Conservation (phyloP, 352 stramenopile genomes). For the Pythium oligandrum region DNA sequence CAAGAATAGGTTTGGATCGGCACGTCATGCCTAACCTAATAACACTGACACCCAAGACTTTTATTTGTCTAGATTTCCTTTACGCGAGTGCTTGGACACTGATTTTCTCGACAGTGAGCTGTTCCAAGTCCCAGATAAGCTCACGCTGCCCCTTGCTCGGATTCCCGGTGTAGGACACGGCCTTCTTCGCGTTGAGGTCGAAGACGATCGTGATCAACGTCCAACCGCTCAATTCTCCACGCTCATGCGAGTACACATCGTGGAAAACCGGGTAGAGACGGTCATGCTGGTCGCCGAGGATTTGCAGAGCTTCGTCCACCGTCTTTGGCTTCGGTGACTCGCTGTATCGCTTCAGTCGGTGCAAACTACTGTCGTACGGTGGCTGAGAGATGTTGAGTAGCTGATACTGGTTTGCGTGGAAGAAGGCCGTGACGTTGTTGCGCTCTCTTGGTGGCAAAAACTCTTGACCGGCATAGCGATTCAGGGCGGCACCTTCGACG, state of each 20-base stretch:
- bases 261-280: constrained; percentile 58
- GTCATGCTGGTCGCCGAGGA: constrained; percentile 70
- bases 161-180: constrained; percentile 50
- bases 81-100: too few relatives aligned
- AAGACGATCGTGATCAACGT: constrained; percentile 70
- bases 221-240: constrained; percentile 61
- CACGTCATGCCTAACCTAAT: too few relatives aligned
- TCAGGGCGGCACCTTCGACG: constrained; percentile 60
- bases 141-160: constrained; percentile 24
- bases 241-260: constrained; percentile 45
- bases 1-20: too few relatives aligned
- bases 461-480: constrained; percentile 46
- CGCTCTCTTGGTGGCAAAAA: constrained; percentile 10
- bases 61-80: too few relatives aligned
- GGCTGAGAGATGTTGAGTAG: constrained; percentile 52
- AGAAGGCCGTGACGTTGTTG: constrained; percentile 35
- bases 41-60: too few relatives aligned
- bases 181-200: constrained; percentile 34
- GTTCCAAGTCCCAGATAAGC: constrained; percentile 45
- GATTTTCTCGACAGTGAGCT: constrained; percentile 20
- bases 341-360: constrained; percentile 57
- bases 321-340: constrained; percentile 34
- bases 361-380: constrained; percentile 59
- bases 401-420: constrained; percentile 78
- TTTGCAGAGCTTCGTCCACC: constrained; percentile 33